Evolutionary conservation across 768 basidiomycete genomes (phyloP).

Genomic region (Trametes villosa): DNA sequence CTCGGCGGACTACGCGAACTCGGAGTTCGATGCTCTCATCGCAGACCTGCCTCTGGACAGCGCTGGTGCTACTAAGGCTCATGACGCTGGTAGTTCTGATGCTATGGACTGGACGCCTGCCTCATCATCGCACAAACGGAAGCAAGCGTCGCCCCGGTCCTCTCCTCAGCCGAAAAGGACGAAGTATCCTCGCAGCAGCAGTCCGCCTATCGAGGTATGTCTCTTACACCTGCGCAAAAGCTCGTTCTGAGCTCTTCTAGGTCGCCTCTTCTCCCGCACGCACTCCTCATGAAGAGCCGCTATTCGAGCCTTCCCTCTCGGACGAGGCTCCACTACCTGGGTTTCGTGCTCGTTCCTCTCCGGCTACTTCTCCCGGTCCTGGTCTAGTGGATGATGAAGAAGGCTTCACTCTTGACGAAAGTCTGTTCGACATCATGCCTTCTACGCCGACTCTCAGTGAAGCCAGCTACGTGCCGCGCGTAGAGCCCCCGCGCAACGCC

Average conservation of each 20-base stretch:
- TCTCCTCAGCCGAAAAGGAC: background rate
- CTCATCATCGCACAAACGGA: slow-evolving; percentile 5
- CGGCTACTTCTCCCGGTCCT: slow-evolving; percentile 8
- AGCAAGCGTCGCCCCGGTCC: background rate
- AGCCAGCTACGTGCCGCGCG: background rate
- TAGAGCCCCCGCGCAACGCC: too few species aligned
- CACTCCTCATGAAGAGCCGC: background rate
- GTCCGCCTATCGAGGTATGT: slow-evolving; percentile 7
- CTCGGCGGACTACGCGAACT: slow-evolving; percentile 45
- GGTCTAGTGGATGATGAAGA: slow-evolving; percentile 27
- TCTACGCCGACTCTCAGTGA: slow-evolving; percentile 8
- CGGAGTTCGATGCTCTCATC: slow-evolving; percentile 50
- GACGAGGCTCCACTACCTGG: background rate
- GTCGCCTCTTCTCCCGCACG: background rate
- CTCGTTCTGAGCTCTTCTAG: background rate
- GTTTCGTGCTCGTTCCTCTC: background rate
- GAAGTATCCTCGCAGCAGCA: background rate
- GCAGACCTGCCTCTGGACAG: slow-evolving; percentile 33
- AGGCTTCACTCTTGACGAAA: slow-evolving; percentile 40
- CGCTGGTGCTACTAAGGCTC: background rate
- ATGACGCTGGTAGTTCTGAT: background rate
- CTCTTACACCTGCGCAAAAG: background rate
- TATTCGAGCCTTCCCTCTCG: background rate
- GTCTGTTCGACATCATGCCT: slow-evolving; percentile 34
- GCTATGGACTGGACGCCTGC: background rate